Conservation (phyloP, 2,329 filamentous ascomycete species). For the Diatrype stigma region DNA sequence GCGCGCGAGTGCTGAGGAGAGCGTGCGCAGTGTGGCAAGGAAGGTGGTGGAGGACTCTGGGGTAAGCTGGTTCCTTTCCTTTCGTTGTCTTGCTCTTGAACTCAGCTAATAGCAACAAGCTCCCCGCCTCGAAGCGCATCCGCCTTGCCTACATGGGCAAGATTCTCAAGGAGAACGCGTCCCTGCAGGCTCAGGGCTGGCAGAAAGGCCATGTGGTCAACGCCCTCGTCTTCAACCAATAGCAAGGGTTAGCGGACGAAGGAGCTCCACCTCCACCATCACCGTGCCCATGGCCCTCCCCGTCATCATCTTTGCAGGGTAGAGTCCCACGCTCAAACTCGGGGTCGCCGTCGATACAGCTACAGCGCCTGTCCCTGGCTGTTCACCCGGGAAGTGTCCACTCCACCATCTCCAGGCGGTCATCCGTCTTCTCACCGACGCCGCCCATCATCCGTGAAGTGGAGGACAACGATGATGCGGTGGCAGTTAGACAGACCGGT, state of each 20-base stretch:
- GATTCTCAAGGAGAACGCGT: slow-evolving; percentile 64
- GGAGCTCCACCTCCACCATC: neutral
- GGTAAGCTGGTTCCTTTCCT: slow-evolving; percentile 36
- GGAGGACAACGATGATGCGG: no score
- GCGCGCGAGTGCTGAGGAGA: slow-evolving; percentile 54
- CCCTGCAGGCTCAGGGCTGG: slow-evolving; percentile 70
- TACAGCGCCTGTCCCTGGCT: no score
- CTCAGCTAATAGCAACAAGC: slow-evolving; percentile 42
- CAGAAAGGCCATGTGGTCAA: slow-evolving; percentile 71
- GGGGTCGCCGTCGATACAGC: no score
- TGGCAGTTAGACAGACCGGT: no score
- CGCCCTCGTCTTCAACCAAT: slow-evolving; percentile 61
- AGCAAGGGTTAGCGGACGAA: slow-evolving; percentile 18
- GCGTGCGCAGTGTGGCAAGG: slow-evolving; percentile 58
- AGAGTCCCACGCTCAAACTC: no score
- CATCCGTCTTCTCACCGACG: no score
- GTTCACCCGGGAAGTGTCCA: no score
- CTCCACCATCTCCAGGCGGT: no score
- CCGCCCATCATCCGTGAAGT: no score
- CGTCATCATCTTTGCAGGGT: no score
- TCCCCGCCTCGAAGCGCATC: slow-evolving; percentile 55
- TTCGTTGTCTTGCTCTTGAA: neutral
- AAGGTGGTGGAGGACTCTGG: slow-evolving; percentile 60
- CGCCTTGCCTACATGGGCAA: slow-evolving; percentile 78
- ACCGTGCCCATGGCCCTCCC: neutral